A percentile compares a stretch with the other conserved stretches of the same genome.
phyloP scores from a whole-genome alignment of 139 green algal genomes.

The Ettlia oleoabundans region DNA sequence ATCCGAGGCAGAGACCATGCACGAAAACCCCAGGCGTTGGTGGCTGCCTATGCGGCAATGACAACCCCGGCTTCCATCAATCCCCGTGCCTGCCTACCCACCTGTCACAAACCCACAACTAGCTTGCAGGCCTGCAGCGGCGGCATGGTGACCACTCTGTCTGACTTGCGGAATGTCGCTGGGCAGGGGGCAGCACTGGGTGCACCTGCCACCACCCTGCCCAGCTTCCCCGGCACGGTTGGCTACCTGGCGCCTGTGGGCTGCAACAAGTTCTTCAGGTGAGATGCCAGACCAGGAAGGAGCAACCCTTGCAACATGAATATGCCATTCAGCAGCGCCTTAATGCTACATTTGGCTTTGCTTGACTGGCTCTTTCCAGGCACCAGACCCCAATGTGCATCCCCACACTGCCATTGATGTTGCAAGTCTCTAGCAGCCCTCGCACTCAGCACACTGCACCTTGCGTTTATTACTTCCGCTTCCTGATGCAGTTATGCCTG shows the following conservation, averaged over 20 bases:
- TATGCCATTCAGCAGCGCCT: not conserved
- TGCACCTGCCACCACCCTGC: not conserved
- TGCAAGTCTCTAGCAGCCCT: not conserved
- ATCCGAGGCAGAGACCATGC: too few species aligned
- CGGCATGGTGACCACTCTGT: not conserved
- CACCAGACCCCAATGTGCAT: too few species aligned
- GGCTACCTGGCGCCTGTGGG: conserved; percentile 29
- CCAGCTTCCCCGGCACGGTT: not conserved
- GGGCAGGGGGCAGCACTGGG: not conserved
- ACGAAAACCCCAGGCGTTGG: not conserved
- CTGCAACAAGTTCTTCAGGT: conserved; percentile 33
- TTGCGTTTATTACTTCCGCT: not conserved
- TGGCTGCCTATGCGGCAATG: too few species aligned
- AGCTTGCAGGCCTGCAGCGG: conserved; percentile 6
- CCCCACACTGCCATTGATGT: not conserved
- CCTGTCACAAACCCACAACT: too few species aligned
- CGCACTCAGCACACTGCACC: not conserved
- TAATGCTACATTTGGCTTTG: not conserved
- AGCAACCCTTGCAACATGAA: not conserved
- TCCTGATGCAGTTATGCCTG: not conserved
- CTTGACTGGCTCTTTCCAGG: too few species aligned
- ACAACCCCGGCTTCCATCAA: too few species aligned
- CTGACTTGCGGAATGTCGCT: not conserved
- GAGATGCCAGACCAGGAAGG: not conserved
- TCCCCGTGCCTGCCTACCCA: too few species aligned